Evolutionary conservation across 129 eudicot genomes (phyloP).

Genomic region (Centrapalus pauciflorus): DNA sequence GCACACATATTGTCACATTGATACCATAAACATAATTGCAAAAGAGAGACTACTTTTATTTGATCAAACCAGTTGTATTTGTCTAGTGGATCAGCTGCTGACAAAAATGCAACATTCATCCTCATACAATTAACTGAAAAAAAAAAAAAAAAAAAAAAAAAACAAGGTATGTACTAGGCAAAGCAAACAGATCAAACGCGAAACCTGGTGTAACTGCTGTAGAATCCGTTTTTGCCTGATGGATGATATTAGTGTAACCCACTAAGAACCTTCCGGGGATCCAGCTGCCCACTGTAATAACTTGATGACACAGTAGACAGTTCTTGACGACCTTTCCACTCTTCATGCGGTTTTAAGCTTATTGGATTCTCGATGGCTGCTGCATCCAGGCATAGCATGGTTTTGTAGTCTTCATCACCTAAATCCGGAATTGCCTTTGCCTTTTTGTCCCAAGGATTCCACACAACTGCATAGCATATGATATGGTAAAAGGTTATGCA

Average conservation of each 20-base stretch:
- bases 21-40: no score
- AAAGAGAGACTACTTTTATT: no score
- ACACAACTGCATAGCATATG: slow-evolving; percentile 43
- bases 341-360: slow-evolving; percentile 65
- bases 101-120: slow-evolving; percentile 16
- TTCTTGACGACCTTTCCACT: slow-evolving; percentile 87
- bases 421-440: slow-evolving; percentile 69
- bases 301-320: slow-evolving; percentile 72
- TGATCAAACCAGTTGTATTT: not conserved
- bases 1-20: not conserved
- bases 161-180: no score
- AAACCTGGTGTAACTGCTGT: no score
- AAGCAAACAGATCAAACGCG: not conserved
- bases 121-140: slow-evolving; percentile 6
- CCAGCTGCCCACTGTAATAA: slow-evolving; percentile 82
- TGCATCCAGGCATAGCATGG: slow-evolving; percentile 75
- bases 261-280: slow-evolving; percentile 65
- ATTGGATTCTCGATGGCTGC: slow-evolving; percentile 77
- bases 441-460: slow-evolving; percentile 98
- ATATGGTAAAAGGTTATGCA: not conserved
- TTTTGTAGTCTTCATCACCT: slow-evolving; percentile 76
- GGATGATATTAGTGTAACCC: slow-evolving; percentile 37
- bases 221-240: no score
- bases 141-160: no score
- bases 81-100: slow-evolving; percentile 9